Evolutionary conservation across 306 rosid genomes (phyloP).

Genomic region (Elaeagnus macrophylla): DNA sequence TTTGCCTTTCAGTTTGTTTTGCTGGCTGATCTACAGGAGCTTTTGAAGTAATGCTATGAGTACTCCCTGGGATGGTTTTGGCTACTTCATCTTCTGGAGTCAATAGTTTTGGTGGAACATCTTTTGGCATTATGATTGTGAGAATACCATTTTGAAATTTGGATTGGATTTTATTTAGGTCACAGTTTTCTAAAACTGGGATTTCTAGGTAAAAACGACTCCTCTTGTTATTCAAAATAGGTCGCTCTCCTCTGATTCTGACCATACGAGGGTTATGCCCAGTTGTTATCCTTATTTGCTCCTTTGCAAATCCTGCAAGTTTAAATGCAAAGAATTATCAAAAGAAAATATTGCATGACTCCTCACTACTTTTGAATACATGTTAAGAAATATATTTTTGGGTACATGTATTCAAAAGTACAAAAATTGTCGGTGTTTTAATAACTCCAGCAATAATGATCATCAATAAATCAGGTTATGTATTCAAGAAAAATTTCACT

Average conservation of each 20-base stretch:
- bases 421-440: too few species aligned
- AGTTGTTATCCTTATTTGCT: neutral
- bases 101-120: constrained; percentile 7
- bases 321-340: too few species aligned
- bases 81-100: neutral
- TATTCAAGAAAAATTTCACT: too few species aligned
- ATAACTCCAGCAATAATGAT: too few species aligned
- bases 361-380: too few species aligned
- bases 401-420: too few species aligned
- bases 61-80: neutral
- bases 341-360: too few species aligned
- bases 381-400: too few species aligned
- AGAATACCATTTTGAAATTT: neutral
- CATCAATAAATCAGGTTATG: too few species aligned
- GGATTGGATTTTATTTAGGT: neutral
- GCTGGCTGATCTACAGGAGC: too few species aligned
- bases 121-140: neutral
- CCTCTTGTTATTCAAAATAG: neutral
- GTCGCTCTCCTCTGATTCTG: neutral
- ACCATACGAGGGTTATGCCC: neutral
- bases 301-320: neutral
- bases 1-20: too few species aligned
- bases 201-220: neutral
- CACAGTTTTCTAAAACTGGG: neutral
- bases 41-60: too few species aligned